Base-by-base conservation (phyloP, 2,329 filamentous ascomycete species). In the Pseudogymnoascus sp. region DNA sequence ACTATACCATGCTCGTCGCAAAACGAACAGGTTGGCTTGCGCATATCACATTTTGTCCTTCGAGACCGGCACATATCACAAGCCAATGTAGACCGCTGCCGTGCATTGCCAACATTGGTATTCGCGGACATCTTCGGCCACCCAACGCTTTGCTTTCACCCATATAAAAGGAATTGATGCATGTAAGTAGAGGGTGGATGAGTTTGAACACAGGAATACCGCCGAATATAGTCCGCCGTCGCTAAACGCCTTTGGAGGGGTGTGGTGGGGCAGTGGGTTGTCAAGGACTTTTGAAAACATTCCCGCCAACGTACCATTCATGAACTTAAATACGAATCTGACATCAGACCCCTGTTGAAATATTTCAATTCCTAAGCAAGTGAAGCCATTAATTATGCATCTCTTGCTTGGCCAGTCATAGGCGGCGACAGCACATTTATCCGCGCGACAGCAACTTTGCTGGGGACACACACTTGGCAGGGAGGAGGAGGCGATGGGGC, bases 41-140 rank as follows among this genome's bases (percentile, higher is more conserved):
- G 65, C 8, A 64, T 64, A 55, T 70, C 68, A 62, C 68, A 70
- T 63, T 69, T 70, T 33, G 67, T 69, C 38, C 68, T 64, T 61
- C 67, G 62, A 23, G 65, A 65, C 12, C 68, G 64, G 61, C 68
- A 70, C 19, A 62, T 61, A 16, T 69, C 64, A 62, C 68, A 70
- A 10, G 68, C 68, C 14, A 67, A 52, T 4, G 63, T 60, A 39
- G 66, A 39, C 60, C 67, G 59, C 39, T 58, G 61, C 21, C 63
- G 35, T 33, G 59, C 59, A 38, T 33, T 33, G 38, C 38, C 16
- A 41, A 41, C 38, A 21, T 41, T 41, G 12, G 16, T 41, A 41
- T 41, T 41, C 38, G 38, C 38, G 11, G 38, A 41, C 38, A 41
- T 41, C 10, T 41, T 41, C 38, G 19, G 38, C 11, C 38, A 41